phyloP scores from a whole-genome alignment of 2,329 filamentous ascomycete genomes.

The Penicillium hordei region DNA sequence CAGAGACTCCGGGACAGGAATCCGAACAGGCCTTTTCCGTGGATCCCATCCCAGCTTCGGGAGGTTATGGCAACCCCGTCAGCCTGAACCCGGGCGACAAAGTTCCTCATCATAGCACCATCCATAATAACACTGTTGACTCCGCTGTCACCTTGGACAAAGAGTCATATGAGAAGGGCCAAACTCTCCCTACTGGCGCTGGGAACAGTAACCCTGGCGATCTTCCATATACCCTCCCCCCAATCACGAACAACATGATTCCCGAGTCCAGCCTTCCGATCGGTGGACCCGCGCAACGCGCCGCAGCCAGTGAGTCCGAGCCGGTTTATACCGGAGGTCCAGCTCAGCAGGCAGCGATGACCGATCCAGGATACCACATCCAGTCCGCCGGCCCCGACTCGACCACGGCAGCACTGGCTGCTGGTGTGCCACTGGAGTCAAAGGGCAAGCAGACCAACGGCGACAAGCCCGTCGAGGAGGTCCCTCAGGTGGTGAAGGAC shows the following conservation, averaged over 20 bases:
- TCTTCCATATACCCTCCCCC: constrained; percentile 52
- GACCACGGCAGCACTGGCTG: constrained; percentile 49
- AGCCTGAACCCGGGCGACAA: constrained; percentile 75
- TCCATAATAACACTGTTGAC: constrained; percentile 70
- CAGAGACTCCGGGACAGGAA: constrained; percentile 65
- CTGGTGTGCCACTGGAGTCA: constrained; percentile 45
- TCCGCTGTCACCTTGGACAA: constrained; percentile 68
- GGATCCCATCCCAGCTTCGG: constrained; percentile 60
- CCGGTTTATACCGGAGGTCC: constrained; percentile 15
- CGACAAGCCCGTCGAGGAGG: constrained; percentile 28
- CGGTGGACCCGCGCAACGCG: constrained; percentile 42
- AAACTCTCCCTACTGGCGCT: constrained; percentile 48
- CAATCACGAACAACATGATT: constrained; percentile 64
- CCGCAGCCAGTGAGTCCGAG: constrained; percentile 19
- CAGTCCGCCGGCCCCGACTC: constrained; percentile 52
- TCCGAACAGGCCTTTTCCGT: constrained; percentile 46
- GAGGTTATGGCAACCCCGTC: constrained; percentile 72
- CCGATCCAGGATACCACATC: constrained; percentile 55
- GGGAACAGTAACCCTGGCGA: constrained; percentile 33
- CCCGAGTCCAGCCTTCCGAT: constrained; percentile 82
- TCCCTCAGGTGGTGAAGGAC: constrained; percentile 48
- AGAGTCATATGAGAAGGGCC: constrained; percentile 80
- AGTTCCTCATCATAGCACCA: constrained; percentile 65
- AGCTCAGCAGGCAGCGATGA: constrained; percentile 27
- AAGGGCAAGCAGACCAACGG: constrained; percentile 27